Evolutionary conservation across 805 yeast species (phyloP).

Genomic region (Myxozyma sirexii): DNA sequence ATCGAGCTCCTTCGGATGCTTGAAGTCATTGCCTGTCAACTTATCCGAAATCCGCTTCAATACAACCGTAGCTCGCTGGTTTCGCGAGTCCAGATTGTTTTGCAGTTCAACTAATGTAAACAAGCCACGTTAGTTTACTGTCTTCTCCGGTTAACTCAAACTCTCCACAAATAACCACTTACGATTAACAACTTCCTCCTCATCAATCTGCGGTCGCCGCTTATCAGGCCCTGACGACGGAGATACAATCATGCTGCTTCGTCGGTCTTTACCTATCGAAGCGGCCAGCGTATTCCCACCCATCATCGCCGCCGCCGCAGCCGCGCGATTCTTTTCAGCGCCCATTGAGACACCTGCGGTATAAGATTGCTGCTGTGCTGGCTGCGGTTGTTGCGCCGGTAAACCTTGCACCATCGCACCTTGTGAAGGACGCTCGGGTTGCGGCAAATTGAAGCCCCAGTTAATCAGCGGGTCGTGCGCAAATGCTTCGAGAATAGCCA

Average conservation of each 20-base stretch:
- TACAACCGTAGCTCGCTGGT: slow-evolving; percentile 89
- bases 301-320: slow-evolving; percentile 10
- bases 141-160: not conserved
- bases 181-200: slow-evolving; percentile 65
- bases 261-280: slow-evolving; percentile 51
- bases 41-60: slow-evolving; percentile 88
- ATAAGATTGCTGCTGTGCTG: slow-evolving; percentile 2
- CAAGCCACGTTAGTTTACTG: not conserved
- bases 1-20: slow-evolving; percentile 66
- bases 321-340: not conserved
- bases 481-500: slow-evolving; percentile 98
- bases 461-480: slow-evolving; percentile 97
- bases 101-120: slow-evolving; percentile 56
- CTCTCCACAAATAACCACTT: not conserved
- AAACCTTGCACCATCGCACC: not conserved
- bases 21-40: slow-evolving; percentile 90
- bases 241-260: slow-evolving; percentile 17
- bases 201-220: slow-evolving; percentile 53
- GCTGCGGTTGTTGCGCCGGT: slow-evolving; percentile 1
- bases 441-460: slow-evolving; percentile 74
- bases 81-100: slow-evolving; percentile 67
- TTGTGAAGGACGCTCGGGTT: slow-evolving; percentile 15
- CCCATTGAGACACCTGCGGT: not conserved
- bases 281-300: slow-evolving; percentile 2
- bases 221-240: slow-evolving; percentile 28